These are phyloP conservation scores for Leccinum sublutescens DNA, from an alignment of 768 basidiomycete species.

Conservation along the genomic window DNA sequence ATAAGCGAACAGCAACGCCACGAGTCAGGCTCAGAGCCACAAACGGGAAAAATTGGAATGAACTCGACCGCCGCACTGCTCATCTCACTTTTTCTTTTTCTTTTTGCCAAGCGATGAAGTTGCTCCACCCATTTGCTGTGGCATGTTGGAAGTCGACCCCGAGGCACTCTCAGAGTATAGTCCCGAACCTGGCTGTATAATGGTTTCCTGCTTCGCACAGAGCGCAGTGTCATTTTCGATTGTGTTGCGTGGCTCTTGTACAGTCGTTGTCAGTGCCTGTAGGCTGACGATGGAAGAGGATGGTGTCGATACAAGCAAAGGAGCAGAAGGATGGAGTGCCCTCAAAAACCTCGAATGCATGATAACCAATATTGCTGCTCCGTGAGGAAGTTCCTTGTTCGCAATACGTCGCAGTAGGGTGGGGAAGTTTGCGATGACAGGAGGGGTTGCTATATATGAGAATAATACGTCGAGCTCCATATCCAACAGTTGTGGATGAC, in stretches of 20 bases:
- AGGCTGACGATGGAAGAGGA: background rate
- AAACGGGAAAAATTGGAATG: too few relatives aligned
- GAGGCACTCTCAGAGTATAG: too few relatives aligned
- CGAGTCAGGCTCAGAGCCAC: too few relatives aligned
- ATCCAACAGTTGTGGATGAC: slow-evolving; percentile 18
- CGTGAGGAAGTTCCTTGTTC: slow-evolving; percentile 10
- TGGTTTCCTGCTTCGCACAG: background rate
- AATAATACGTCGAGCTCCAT: slow-evolving; percentile 27
- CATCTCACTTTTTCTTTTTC: too few relatives aligned
- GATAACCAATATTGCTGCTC: slow-evolving; percentile 18
- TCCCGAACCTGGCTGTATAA: too few relatives aligned
- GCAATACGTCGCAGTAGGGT: background rate
- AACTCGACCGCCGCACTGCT: too few relatives aligned
- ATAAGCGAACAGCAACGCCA: too few relatives aligned
- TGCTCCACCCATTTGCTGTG: too few relatives aligned
- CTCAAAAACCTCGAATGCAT: slow-evolving; percentile 19
- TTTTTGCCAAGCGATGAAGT: too few relatives aligned
- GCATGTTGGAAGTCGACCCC: too few relatives aligned
- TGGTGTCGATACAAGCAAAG: background rate
- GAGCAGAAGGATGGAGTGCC: background rate
- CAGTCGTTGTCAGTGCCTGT: too few relatives aligned
- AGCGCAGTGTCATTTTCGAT: background rate
- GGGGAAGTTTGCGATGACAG: background rate
- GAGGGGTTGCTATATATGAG: background rate
- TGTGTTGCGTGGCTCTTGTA: too few relatives aligned